Base-by-base conservation (phyloP, 2,329 filamentous ascomycete genomes). In the Leptodontidium sp. region DNA sequence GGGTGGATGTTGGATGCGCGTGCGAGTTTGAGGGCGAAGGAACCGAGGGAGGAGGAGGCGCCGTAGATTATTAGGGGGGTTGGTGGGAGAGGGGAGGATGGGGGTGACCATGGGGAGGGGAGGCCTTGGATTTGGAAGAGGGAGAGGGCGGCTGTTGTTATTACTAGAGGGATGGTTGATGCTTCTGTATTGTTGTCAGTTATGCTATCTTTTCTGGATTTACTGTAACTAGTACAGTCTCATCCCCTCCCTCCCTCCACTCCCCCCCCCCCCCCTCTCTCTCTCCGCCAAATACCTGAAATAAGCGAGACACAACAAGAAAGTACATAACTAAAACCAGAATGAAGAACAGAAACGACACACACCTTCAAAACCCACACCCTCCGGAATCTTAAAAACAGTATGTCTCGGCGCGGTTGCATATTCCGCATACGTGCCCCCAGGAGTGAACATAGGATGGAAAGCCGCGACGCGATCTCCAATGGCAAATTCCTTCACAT, bases 391-490 rank as follows among this genome's bases (percentile, higher is more conserved):
- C 24, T 73, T 68, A 74, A 88, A 87, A 0, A 86, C 87, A 0
- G 86, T 86, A 73, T 85, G 80, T 38, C 82, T 81, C 76, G 81
- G 84, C 0, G 84, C 83, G 1, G 89, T 75, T 2, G 86, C 85
- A 70, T 90, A 90, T 73, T 90, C 87, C 2, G 87, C 88, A 68
- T 84, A 90, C 1, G 81, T 83, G 1, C 88, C 88, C 17, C 81
- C 74, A 0, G 83, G 80, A 0, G 80, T 79, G 58, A 78, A 72
- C 82, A 90, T 88, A 69, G 85, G 79, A 65, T 84, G 83, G 59
- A 83, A 83, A 0, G 81, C 82, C 0, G 80, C 81, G 9, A 85
- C 83, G 14, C 83, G 81, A 64, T 84, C 82, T 21, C 83, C 84
- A 15, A 66, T 68, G 11, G 70, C 71, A 66, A 77, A 86, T 11